A percentile compares a stretch with the other conserved stretches of the same genome.
Conservation (phyloP, 352 stramenopile genomes). For the Phytopythium delawarense region DNA sequence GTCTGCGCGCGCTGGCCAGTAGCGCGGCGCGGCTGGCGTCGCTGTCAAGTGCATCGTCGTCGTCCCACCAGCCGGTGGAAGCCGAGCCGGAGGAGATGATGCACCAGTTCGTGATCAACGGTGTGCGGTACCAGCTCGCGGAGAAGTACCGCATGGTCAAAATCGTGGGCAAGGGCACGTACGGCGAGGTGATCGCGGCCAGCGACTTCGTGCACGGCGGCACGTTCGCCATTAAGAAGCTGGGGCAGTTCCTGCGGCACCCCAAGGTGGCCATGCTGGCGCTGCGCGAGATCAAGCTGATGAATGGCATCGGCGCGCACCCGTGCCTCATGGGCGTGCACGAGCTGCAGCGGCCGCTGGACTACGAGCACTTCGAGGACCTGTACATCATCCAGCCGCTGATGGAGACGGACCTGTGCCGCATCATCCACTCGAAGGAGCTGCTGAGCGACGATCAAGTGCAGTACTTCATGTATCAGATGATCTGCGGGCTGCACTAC, state of each 20-base stretch:
- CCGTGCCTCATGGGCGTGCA: conserved; percentile 80
- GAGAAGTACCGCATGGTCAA: conserved; percentile 90
- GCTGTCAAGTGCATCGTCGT: conserved; percentile 5
- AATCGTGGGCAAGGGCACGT: conserved; percentile 87
- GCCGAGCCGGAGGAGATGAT: conserved; percentile 55
- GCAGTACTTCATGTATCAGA: conserved; percentile 96
- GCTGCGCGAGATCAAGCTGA: conserved; percentile 85
- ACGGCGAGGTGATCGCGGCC: conserved; percentile 87
- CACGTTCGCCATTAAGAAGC: conserved; percentile 89
- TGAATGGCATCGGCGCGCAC: conserved; percentile 78
- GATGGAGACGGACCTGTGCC: conserved; percentile 97
- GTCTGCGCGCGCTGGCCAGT: conserved; percentile 45
- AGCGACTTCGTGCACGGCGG: conserved; percentile 82
- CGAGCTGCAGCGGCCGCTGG: conserved; percentile 75
- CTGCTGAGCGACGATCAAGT: conserved; percentile 93
- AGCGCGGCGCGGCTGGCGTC: conserved; percentile 15
- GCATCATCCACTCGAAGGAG: conserved; percentile 85
- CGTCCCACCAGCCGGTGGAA: not conserved
- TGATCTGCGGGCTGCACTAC: conserved; percentile 94
- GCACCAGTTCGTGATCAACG: conserved; percentile 88
- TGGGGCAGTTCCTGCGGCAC: conserved; percentile 79
- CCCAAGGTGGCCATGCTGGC: conserved; percentile 82
- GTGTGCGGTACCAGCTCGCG: conserved; percentile 78
- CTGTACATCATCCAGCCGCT: conserved; percentile 97
- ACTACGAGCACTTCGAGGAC: conserved; percentile 93